Evolutionary conservation across 2,329 filamentous ascomycete species (phyloP), one percentile per base, ranked within the genome.

Genomic region (Hymenoscyphus scutula): DNA sequence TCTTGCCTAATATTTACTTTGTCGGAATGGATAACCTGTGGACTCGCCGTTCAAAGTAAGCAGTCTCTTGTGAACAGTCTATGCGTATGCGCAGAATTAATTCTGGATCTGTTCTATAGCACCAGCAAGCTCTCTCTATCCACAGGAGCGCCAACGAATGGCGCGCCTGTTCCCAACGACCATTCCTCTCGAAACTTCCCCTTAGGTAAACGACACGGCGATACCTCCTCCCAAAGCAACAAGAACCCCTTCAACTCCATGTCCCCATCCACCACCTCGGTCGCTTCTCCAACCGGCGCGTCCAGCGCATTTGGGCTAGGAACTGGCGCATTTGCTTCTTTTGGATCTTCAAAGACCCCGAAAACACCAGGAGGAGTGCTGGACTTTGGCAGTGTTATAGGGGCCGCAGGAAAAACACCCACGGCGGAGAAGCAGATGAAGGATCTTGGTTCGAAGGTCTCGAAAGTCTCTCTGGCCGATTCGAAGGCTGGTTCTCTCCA

Each of bases 271-370:
- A 87, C 85, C 65, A 84, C 83, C 58, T 85, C 84, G 62, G 80
- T 92, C 61, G 83, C 89, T 38, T 94, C 92, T 10, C 91, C 92
- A 15, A 91, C 89, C 13, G 84, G 84, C 70, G 91, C 91, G 61
- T 92, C 92, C 19, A 93, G 89, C 72, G 93, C 94, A 63, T 99
- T 99, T 78, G 93, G 92, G 58, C 81, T 99, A 64, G 95, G 95
- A 48, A 96, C 92, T 19, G 95, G 95, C 70, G 95, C 95, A 61
- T 99, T 99, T 76, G 94, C 94, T 45, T 96, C 93, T n/a, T 96
- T 96, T 76, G 93, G 94, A 27, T 85, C 56, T 34, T 84, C 85
- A 37, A 97, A 96, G 80, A 93, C 92, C 1, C 91, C 92, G 59
- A 98, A 97, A 81, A 88, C 90, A 55, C 84, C 89, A 8, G 90